phyloP scores from a whole-genome alignment of 2,329 filamentous ascomycete genomes.

The Neofusicoccum ribis region DNA sequence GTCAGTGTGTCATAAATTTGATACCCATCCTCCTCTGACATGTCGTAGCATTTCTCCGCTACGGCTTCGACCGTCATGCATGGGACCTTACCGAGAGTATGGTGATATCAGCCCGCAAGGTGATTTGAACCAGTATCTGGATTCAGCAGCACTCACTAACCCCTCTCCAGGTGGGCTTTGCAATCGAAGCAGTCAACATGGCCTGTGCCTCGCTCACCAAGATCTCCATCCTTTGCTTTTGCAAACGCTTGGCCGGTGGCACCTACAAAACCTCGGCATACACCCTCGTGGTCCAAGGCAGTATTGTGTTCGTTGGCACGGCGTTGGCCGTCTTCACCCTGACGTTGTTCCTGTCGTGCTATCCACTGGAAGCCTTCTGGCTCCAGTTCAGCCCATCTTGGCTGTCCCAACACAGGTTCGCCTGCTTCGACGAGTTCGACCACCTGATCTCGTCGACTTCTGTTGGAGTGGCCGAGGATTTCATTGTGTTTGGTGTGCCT shows the following conservation, averaged over 20 bases:
- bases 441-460: slow-evolving; percentile 40
- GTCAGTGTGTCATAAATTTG: background rate
- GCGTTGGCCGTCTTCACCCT: slow-evolving; percentile 42
- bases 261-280: slow-evolving; percentile 35
- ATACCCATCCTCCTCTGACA: background rate
- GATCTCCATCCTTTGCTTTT: slow-evolving; percentile 43
- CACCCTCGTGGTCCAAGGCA: slow-evolving; percentile 38
- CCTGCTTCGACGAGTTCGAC: slow-evolving; percentile 40
- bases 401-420: background rate
- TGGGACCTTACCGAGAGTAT: background rate
- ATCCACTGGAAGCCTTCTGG: slow-evolving; percentile 44
- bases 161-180: slow-evolving; percentile 22
- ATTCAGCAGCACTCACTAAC: background rate
- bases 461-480: slow-evolving; percentile 42
- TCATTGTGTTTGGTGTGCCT: slow-evolving; percentile 44
- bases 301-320: slow-evolving; percentile 40
- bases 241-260: slow-evolving; percentile 41
- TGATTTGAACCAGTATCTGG: background rate
- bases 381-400: slow-evolving; percentile 34
- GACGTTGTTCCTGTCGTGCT: slow-evolving; percentile 39
- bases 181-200: slow-evolving; percentile 30
- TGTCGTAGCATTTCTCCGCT: background rate
- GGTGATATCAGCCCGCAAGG: background rate
- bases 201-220: slow-evolving; percentile 31
- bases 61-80: slow-evolving; percentile 13